Percentiles rank a stretch among this genome's conserved stretches.
Conservation (phyloP, 139 green algal species). For the Chlamydomonas sp. region DNA sequence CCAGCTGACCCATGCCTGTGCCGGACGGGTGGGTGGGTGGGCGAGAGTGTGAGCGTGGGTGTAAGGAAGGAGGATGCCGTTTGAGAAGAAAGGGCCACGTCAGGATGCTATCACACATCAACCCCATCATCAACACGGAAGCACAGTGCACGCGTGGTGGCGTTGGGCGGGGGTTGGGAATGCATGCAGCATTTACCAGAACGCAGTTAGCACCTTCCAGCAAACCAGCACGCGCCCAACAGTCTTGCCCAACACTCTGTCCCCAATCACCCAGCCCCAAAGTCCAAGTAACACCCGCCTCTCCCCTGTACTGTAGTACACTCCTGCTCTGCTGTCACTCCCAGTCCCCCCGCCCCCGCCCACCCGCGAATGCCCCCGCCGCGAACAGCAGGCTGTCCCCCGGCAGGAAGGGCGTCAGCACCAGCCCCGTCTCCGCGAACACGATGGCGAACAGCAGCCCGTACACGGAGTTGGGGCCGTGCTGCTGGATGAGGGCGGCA, state of each 20-base stretch:
- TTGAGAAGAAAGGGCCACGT: no score
- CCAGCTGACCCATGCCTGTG: slow-evolving; percentile 79
- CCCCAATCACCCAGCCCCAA: no score
- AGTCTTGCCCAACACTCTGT: no score
- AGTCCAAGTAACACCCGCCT: not conserved
- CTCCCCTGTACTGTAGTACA: not conserved
- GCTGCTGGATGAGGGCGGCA: slow-evolving; percentile 69
- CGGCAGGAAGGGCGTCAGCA: slow-evolving; percentile 92
- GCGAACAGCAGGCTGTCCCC: slow-evolving; percentile 94
- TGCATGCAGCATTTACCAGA: no score
- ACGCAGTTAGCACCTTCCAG: no score
- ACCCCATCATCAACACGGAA: not conserved
- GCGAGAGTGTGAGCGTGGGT: no score
- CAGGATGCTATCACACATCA: not conserved
- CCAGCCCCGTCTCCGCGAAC: slow-evolving; percentile 78
- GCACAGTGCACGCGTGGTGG: not conserved
- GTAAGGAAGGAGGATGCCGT: no score
- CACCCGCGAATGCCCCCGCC: slow-evolving; percentile 86
- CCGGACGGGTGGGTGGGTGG: not conserved
- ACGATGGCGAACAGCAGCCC: slow-evolving; percentile 80
- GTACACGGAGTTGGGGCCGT: slow-evolving; percentile 78
- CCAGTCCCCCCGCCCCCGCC: not conserved
- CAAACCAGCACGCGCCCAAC: no score
- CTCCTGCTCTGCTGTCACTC: not conserved
- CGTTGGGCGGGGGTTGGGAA: not conserved